Evolutionary conservation across 1,284 basidiomycete genomes (phyloP).

Genomic region (Vanrija sp.): DNA sequence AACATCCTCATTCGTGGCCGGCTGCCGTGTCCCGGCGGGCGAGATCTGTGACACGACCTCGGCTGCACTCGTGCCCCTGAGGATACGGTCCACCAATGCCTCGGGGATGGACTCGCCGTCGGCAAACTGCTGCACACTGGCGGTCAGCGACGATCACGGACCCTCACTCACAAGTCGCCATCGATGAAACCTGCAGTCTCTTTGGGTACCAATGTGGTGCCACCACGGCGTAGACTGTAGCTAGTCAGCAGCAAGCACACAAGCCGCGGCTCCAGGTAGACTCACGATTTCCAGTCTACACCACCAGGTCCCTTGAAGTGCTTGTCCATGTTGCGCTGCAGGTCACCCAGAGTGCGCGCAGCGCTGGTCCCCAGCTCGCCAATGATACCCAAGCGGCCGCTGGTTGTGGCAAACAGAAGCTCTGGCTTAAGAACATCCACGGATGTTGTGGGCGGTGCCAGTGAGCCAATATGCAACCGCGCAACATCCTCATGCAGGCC

Average conservation of each 20-base stretch:
- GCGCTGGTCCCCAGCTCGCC: slow-evolving; percentile 60
- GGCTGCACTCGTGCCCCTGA: slow-evolving; percentile 33
- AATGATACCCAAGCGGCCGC: slow-evolving; percentile 76
- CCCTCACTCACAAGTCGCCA: slow-evolving; percentile 63
- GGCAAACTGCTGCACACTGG: slow-evolving; percentile 63
- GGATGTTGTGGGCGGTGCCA: slow-evolving; percentile 30
- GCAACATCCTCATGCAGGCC: slow-evolving; percentile 51
- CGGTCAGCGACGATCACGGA: not conserved
- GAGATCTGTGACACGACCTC: slow-evolving; percentile 31
- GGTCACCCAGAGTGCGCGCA: slow-evolving; percentile 63
- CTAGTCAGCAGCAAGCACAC: not conserved
- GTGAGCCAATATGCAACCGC: slow-evolving; percentile 39
- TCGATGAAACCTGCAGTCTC: slow-evolving; percentile 72
- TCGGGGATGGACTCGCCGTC: slow-evolving; percentile 30
- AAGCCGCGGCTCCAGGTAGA: slow-evolving; percentile 1
- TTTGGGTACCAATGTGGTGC: slow-evolving; percentile 57
- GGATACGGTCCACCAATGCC: slow-evolving; percentile 21
- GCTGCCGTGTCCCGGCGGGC: slow-evolving; percentile 10
- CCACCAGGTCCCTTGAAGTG: slow-evolving; percentile 59
- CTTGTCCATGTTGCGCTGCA: slow-evolving; percentile 73
- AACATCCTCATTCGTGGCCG: slow-evolving; percentile 30
- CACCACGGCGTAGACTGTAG: slow-evolving; percentile 62
- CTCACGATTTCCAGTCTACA: slow-evolving; percentile 63
- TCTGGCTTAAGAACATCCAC: slow-evolving; percentile 51
- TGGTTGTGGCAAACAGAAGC: slow-evolving; percentile 71